Percentiles rank a stretch among this genome's conserved stretches.
Evolutionary conservation across 2,329 filamentous ascomycete genomes (phyloP).

Genomic region (Ascomycota sp.): DNA sequence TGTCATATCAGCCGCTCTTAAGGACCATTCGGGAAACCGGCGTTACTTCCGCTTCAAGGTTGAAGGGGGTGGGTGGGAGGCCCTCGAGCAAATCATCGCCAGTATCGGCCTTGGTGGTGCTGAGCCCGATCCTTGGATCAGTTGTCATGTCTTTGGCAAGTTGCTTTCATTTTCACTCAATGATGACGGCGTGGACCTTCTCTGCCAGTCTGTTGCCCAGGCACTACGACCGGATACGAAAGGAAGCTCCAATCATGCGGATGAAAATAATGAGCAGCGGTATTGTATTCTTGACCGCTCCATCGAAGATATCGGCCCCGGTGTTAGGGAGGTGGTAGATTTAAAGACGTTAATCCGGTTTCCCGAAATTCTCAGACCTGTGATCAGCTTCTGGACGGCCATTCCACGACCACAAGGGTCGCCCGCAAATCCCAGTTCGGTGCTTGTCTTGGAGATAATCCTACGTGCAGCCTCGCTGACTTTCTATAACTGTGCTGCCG

Average conservation of each 20-base stretch:
- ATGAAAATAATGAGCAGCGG: conserved; percentile 16
- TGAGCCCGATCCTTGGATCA: conserved; percentile 45
- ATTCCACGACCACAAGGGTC: conserved; percentile 25
- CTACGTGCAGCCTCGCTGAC: conserved; percentile 34
- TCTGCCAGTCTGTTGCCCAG: conserved; percentile 35
- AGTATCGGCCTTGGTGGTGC: conserved; percentile 41
- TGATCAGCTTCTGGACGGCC: conserved; percentile 41
- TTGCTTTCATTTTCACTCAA: conserved; percentile 62
- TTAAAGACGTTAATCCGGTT: conserved; percentile 32
- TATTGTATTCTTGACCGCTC: conserved; percentile 15
- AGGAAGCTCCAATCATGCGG: conserved; percentile 7
- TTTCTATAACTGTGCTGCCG: conserved; percentile 42
- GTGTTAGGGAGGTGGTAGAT: conserved; percentile 25
- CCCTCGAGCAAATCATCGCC: conserved; percentile 48
- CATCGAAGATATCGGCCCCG: conserved; percentile 15
- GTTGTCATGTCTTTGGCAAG: conserved; percentile 57
- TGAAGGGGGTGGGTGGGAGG: conserved; percentile 55
- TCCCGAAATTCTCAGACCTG: conserved; percentile 37
- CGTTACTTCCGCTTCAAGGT: conserved; percentile 65
- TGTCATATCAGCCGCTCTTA: conserved; percentile 52
- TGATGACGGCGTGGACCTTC: conserved; percentile 47
- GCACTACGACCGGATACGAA: conserved; percentile 12
- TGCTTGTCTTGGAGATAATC: conserved; percentile 44
- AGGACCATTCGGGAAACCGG: conserved; percentile 63
- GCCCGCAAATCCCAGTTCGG: conserved; percentile 28